phyloP scores from a whole-genome alignment of 495 filamentous ascomycete genomes.

The Penicillium robsamsonii region DNA sequence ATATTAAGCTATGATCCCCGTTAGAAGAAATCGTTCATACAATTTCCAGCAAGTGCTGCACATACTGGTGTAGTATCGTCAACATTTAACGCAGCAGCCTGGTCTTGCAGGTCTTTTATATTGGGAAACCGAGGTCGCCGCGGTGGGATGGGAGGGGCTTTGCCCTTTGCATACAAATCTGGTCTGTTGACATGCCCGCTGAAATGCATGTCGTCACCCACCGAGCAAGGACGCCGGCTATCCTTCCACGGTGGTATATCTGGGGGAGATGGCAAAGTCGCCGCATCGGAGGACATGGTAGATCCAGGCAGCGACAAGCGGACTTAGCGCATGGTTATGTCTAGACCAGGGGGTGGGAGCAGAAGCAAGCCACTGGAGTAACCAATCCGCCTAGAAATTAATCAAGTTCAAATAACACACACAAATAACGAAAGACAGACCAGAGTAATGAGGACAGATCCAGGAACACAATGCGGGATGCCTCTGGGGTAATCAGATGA shows the following conservation, averaged over 20 bases:
- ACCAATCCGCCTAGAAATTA: neutral
- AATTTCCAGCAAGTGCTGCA: constrained; percentile 1
- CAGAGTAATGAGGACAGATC: constrained; percentile 14
- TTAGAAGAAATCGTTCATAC: constrained; percentile 25
- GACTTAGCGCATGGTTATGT: constrained; percentile 31
- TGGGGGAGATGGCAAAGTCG: constrained; percentile 41
- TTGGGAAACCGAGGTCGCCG: constrained; percentile 55
- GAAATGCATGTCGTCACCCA: constrained; percentile 34
- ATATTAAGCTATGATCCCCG: constrained; percentile 30
- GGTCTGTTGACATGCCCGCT: constrained; percentile 27
- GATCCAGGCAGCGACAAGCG: constrained; percentile 19
- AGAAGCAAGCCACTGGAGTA: neutral
- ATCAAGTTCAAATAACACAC: constrained; percentile 11
- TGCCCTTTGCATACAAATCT: constrained; percentile 28
- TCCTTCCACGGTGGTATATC: constrained; percentile 39
- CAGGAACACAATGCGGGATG: constrained; percentile 23
- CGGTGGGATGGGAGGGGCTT: constrained; percentile 9
- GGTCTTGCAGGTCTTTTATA: constrained; percentile 68
- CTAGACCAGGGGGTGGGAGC: neutral
- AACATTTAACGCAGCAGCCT: constrained; percentile 40
- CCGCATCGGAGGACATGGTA: constrained; percentile 48
- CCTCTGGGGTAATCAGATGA: constrained; percentile 25
- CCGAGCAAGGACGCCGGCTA: constrained; percentile 28
- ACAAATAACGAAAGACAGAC: constrained; percentile 14
- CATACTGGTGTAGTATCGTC: constrained; percentile 46